Percentiles rank a stretch among this genome's conserved stretches.
Conservation (phyloP, 2,329 filamentous ascomycete genomes). For the Aureobasidium leucospermi region DNA sequence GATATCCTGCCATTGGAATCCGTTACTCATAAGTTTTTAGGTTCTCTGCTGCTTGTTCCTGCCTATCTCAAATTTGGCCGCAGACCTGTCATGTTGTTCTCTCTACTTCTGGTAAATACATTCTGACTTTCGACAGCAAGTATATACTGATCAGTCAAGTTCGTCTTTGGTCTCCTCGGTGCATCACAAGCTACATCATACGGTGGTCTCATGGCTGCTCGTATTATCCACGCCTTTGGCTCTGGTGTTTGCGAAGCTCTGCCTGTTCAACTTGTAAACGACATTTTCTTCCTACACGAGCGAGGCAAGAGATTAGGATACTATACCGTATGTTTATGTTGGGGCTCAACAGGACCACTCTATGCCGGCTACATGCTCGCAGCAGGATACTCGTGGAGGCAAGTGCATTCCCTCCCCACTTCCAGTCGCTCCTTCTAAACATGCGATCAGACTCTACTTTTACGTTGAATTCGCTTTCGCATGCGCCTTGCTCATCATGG, state of each 20-base stretch:
- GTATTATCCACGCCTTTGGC: slow-evolving; percentile 37
- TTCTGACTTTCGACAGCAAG: background rate
- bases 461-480: slow-evolving; percentile 54
- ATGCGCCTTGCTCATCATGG: slow-evolving; percentile 34
- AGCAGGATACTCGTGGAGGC: slow-evolving; percentile 49
- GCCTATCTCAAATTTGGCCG: slow-evolving; percentile 48
- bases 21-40: slow-evolving; percentile 18
- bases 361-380: slow-evolving; percentile 56
- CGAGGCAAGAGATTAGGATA: slow-evolving; percentile 48
- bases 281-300: slow-evolving; percentile 43
- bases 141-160: slow-evolving; percentile 17
- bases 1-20: background rate
- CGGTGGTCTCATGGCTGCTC: slow-evolving; percentile 34
- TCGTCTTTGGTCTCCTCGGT: slow-evolving; percentile 36
- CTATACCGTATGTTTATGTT: slow-evolving; percentile 53
- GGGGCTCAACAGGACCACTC: slow-evolving; percentile 49
- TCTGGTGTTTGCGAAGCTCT: slow-evolving; percentile 41
- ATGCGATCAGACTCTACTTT: slow-evolving; percentile 42
- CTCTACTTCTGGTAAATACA: slow-evolving; percentile 26
- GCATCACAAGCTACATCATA: slow-evolving; percentile 35
- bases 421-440: background rate
- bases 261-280: slow-evolving; percentile 42
- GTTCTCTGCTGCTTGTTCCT: slow-evolving; percentile 49
- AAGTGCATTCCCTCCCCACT: background rate
- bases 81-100: slow-evolving; percentile 37